Evolutionary conservation across 2,329 filamentous ascomycete species (phyloP).

Genomic region (Biscogniauxia sp.): DNA sequence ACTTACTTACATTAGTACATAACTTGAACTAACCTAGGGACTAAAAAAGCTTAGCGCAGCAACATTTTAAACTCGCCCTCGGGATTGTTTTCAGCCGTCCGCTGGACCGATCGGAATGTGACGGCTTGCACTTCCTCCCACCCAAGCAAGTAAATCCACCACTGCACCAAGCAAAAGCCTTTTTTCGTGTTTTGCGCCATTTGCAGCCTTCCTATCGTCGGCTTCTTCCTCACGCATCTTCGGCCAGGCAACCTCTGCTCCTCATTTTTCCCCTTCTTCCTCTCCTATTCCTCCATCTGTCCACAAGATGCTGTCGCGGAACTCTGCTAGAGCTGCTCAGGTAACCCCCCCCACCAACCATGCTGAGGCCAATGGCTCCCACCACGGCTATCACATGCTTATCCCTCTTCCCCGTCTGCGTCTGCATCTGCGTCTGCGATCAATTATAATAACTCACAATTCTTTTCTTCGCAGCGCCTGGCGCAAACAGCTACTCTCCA

Average conservation of each 20-base stretch:
- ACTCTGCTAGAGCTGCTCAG: conserved; percentile 56
- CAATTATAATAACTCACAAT: conserved; percentile 26
- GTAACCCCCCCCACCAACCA: conserved; percentile 34
- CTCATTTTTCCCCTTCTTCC: conserved; percentile 12
- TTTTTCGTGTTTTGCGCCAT: conserved; percentile 33
- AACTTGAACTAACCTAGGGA: background rate
- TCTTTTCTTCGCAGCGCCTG: conserved; percentile 44
- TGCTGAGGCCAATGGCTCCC: conserved; percentile 16
- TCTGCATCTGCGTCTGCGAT: background rate
- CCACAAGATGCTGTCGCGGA: conserved; percentile 54
- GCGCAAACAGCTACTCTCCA: conserved; percentile 47
- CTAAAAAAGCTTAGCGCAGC: background rate
- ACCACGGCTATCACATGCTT: conserved; percentile 21
- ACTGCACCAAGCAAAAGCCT: conserved; percentile 14
- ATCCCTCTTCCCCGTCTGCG: background rate
- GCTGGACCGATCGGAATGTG: conserved; percentile 24
- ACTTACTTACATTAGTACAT: too few relatives aligned
- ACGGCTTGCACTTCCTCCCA: conserved; percentile 20
- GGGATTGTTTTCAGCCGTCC: conserved; percentile 12
- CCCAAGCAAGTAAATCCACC: background rate
- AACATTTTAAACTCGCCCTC: conserved; percentile 7
- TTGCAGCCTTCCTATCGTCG: conserved; percentile 25
- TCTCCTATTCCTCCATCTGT: conserved; percentile 8
- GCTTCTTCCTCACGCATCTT: conserved; percentile 15
- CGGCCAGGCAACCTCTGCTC: conserved; percentile 18